Evolutionary conservation across 75 land plant genomes (phyloP).

Genomic region (Larix kaempferi): DNA sequence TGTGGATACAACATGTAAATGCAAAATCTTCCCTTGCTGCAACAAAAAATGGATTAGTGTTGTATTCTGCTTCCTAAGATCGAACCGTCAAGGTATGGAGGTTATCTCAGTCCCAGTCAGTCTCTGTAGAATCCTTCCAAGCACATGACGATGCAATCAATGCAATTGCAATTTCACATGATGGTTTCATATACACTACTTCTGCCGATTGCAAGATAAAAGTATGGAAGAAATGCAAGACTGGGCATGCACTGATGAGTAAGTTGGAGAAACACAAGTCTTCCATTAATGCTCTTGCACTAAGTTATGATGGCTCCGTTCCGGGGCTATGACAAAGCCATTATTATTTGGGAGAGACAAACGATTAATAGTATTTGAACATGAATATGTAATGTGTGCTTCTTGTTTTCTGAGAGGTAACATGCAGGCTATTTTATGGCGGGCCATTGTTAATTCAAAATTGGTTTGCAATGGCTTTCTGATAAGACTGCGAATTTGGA

Average conservation of each 20-base stretch:
- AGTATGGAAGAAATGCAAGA: conserved; percentile 44
- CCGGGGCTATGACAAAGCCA: conserved; percentile 48
- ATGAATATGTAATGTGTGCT: conserved; percentile 33
- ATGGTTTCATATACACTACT: conserved; percentile 60
- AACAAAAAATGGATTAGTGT: neutral
- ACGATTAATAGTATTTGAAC: conserved; percentile 12
- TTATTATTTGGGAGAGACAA: conserved; percentile 67
- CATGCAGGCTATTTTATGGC: conserved; percentile 51
- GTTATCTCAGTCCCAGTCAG: conserved; percentile 1
- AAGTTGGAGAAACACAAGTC: conserved; percentile 56
- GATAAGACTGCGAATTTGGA: conserved; percentile 71
- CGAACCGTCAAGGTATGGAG: conserved; percentile 56
- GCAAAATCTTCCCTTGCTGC: conserved; percentile 59
- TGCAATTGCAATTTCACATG: conserved; percentile 40
- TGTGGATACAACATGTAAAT: conserved; percentile 76
- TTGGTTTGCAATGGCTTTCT: conserved; percentile 47
- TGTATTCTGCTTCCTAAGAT: conserved; percentile 90
- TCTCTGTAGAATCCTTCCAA: conserved; percentile 36
- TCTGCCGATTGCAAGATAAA: conserved; percentile 60
- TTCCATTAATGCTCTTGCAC: conserved; percentile 69
- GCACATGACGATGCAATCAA: conserved; percentile 66
- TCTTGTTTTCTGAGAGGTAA: conserved; percentile 51
- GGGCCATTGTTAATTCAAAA: conserved; percentile 20
- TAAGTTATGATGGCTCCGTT: conserved; percentile 36
- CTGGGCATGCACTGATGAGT: conserved; percentile 26